These are phyloP conservation scores for Monilinia polystroma DNA, from an alignment of 2,329 filamentous ascomycete species.

Conservation along the genomic window DNA sequence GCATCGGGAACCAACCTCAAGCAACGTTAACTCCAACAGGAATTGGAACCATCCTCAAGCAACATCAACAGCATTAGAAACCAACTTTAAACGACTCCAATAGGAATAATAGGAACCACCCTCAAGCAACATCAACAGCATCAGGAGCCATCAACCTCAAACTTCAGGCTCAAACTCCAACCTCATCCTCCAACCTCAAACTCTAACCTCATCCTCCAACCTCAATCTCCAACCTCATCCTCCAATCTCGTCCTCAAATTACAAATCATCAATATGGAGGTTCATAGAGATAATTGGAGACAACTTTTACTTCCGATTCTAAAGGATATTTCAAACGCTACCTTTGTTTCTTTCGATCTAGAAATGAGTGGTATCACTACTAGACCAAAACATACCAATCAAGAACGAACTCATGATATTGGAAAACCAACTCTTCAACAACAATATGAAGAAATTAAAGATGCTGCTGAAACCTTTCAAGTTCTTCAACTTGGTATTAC, in stretches of 20 bases:
- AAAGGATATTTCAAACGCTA: conserved; percentile 55
- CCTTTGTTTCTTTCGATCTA: conserved; percentile 64
- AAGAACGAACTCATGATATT: conserved; percentile 39
- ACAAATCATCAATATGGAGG: conserved; percentile 16
- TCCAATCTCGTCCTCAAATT: not conserved
- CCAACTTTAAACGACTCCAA: too few relatives aligned
- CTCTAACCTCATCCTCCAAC: too few relatives aligned
- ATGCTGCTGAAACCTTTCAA: conserved; percentile 60
- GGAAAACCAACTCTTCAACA: conserved; percentile 55
- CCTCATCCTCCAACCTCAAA: too few relatives aligned
- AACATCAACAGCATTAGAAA: too few relatives aligned
- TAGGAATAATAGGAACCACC: too few relatives aligned
- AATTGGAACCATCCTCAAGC: too few relatives aligned
- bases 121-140: too few relatives aligned
- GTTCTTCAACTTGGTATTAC: conserved; percentile 68
- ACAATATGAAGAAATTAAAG: conserved; percentile 59
- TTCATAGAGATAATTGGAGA: conserved; percentile 29
- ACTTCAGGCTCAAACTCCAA: too few relatives aligned
- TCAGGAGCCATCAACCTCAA: too few relatives aligned
- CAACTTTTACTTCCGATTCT: conserved; percentile 55
- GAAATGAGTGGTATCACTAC: conserved; percentile 64
- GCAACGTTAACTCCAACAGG: too few relatives aligned
- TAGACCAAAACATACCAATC: conserved; percentile 36
- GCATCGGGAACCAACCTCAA: too few relatives aligned
- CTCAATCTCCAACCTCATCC: not conserved